These are phyloP conservation scores for Xylaria sp. DNA, from an alignment of 2,329 filamentous ascomycete genomes.

Conservation along the genomic window DNA sequence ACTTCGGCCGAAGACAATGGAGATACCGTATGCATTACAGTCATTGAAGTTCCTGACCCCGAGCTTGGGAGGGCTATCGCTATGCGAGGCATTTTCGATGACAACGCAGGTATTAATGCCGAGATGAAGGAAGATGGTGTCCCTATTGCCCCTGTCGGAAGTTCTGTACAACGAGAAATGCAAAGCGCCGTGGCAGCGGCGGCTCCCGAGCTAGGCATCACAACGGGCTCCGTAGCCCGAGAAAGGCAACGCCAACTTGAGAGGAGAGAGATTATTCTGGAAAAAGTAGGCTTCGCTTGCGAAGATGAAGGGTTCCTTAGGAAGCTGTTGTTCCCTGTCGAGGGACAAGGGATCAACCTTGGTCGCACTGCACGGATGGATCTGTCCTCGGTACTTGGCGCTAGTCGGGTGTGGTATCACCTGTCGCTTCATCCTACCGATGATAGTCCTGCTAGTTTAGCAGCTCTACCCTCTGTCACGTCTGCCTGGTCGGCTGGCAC, in stretches of 20 bases:
- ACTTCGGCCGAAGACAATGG: conserved; percentile 76
- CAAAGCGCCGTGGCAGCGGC: conserved; percentile 80
- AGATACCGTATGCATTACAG: conserved; percentile 88
- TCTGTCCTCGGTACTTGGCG: conserved; percentile 76
- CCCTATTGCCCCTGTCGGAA: conserved; percentile 76
- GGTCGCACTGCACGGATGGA: conserved; percentile 84
- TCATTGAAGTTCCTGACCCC: conserved; percentile 86
- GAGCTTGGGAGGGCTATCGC: conserved; percentile 87
- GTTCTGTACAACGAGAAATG: conserved; percentile 89
- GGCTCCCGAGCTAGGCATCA: conserved; percentile 82
- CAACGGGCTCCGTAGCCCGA: conserved; percentile 71
- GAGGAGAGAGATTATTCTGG: conserved; percentile 82
- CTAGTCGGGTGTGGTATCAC: conserved; percentile 95
- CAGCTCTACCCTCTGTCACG: conserved; percentile 76
- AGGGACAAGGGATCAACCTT: conserved; percentile 81
- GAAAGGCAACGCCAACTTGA: conserved; percentile 84
- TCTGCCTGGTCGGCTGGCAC: conserved; percentile 92
- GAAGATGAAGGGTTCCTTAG: conserved; percentile 86
- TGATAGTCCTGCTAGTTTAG: conserved; percentile 78
- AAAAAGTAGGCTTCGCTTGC: conserved; percentile 85
- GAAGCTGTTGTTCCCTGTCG: conserved; percentile 81
- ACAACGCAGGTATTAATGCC: conserved; percentile 89
- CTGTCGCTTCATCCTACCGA: conserved; percentile 92
- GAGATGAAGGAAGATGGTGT: conserved; percentile 98
- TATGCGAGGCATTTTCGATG: conserved; percentile 92